Conservation (phyloP, 208 protist genomes). For the Trypanosoma melophagium region DNA sequence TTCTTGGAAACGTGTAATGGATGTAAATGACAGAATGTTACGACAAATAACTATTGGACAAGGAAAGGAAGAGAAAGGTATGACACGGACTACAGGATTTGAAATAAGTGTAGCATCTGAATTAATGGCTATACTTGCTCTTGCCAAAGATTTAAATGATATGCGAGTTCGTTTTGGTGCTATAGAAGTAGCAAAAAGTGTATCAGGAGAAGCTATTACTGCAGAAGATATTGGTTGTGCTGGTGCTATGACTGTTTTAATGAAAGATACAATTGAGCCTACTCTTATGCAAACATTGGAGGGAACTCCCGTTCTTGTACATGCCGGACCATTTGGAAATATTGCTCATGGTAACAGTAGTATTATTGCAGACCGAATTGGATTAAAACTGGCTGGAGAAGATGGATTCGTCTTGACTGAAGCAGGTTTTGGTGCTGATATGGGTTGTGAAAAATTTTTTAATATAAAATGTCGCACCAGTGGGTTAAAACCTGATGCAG, state of each 20-base stretch:
- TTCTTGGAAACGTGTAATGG: constrained; percentile 96
- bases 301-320: constrained; percentile 94
- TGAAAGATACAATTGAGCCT: constrained; percentile 96
- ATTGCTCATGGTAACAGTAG: constrained; percentile 98
- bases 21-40: constrained; percentile 97
- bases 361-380: constrained; percentile 95
- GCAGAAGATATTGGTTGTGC: constrained; percentile 91
- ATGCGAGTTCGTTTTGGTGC: constrained; percentile 90
- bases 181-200: constrained; percentile 86
- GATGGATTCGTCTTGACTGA: constrained; percentile 97
- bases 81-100: constrained; percentile 90
- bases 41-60: constrained; percentile 95
- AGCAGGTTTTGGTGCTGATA: constrained; percentile 95
- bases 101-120: constrained; percentile 97
- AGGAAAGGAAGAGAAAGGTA: constrained; percentile 88
- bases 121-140: constrained; percentile 98
- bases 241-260: constrained; percentile 94
- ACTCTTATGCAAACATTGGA: constrained; percentile 98
- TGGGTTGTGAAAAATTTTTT: constrained; percentile 98
- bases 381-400: constrained; percentile 93
- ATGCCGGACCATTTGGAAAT: constrained; percentile 98
- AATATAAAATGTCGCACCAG: constrained; percentile 97
- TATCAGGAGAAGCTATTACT: constrained; percentile 77
- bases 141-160: constrained; percentile 91
- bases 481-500: constrained; percentile 92